Conservation (phyloP, 257 asterid genomes). For the Solanum peruvianum region DNA sequence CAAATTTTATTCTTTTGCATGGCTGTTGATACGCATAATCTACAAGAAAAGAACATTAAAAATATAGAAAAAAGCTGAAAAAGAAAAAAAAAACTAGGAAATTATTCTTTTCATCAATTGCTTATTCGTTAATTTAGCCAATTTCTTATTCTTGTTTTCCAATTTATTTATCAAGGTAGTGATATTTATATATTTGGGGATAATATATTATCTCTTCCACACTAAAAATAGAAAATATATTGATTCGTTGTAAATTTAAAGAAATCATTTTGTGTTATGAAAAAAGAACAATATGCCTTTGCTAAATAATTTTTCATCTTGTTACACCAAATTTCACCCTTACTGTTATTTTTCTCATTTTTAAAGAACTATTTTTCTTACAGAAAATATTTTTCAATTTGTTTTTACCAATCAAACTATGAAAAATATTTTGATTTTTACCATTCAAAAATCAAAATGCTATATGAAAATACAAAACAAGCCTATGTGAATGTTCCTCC, state of each 20-base stretch:
- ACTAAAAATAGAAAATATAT: not conserved
- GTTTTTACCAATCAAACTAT: not conserved
- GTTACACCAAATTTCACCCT: not conserved
- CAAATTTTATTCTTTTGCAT: not conserved
- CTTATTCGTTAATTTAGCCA: not conserved
- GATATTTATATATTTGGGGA: not conserved
- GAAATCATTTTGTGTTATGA: not conserved
- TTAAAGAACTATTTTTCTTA: not conserved
- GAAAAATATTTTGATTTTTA: not conserved
- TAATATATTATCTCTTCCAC: not conserved
- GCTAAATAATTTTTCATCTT: not conserved
- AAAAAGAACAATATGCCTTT: not conserved
- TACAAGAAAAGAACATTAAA: not conserved
- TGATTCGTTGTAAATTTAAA: not conserved
- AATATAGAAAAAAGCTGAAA: too few species aligned
- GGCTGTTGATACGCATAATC: not conserved
- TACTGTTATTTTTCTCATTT: not conserved
- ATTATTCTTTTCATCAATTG: not conserved
- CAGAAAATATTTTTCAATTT: not conserved
- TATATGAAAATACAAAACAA: not conserved
- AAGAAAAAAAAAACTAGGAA: not conserved
- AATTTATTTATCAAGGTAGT: not conserved
- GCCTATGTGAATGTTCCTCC: not conserved
- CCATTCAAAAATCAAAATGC: not conserved
- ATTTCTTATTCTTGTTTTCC: not conserved